phyloP scores from a whole-genome alignment of 140 eudicot genomes.

The Stevia rebaudiana region DNA sequence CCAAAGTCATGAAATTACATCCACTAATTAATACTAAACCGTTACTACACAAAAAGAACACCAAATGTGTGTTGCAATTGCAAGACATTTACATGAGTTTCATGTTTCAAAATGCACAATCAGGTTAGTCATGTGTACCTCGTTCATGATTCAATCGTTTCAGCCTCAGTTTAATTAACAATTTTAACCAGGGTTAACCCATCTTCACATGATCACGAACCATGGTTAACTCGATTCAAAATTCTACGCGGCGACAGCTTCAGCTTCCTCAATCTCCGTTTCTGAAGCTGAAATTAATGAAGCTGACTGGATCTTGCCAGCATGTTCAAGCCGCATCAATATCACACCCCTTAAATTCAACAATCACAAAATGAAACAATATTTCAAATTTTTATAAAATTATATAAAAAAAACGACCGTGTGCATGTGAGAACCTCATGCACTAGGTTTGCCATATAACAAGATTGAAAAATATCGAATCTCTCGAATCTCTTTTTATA shows the following conservation, averaged over 20 bases:
- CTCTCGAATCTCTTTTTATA: neutral
- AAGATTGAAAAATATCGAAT: neutral
- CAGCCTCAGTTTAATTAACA: neutral
- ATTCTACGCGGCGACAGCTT: constrained; percentile 27
- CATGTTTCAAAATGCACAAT: constrained; percentile 11
- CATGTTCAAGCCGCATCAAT: constrained; percentile 89
- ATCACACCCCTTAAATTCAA: constrained; percentile 67
- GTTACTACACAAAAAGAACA: neutral
- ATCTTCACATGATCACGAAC: constrained; percentile 10
- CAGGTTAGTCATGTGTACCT: neutral
- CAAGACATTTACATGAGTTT: constrained; percentile 6
- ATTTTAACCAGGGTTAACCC: constrained; percentile 4
- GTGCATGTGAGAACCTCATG: neutral
- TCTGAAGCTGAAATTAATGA: constrained; percentile 77
- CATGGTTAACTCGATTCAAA: constrained; percentile 1
- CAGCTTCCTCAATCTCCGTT: constrained; percentile 48
- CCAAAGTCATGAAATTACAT: neutral
- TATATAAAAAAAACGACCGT: neutral
- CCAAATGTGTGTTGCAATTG: neutral
- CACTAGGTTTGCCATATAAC: too few species aligned
- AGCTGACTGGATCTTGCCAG: constrained; percentile 92
- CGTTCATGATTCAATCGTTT: constrained; percentile 14
- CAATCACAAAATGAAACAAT: neutral
- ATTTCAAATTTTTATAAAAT: neutral
- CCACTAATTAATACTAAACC: neutral